Conservation (phyloP, 2,329 filamentous ascomycete species). For the Clarireedia sp. region DNA sequence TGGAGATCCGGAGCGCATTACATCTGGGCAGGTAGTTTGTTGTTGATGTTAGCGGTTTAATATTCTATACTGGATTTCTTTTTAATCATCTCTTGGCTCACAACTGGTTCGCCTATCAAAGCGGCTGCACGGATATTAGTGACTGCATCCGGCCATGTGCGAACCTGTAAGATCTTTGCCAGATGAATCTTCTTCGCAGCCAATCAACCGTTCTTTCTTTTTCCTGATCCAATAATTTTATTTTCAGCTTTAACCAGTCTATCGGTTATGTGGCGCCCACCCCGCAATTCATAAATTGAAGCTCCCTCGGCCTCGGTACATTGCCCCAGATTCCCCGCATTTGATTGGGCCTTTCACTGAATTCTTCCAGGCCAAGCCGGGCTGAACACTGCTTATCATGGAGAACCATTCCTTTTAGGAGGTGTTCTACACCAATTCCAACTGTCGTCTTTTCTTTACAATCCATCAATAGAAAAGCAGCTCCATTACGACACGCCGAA, state of each 20-base stretch:
- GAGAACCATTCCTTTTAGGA: too few species aligned
- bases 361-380: background rate
- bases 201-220: too few species aligned
- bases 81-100: background rate
- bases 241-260: background rate
- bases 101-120: too few species aligned
- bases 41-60: slow-evolving; percentile 29
- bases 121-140: too few species aligned
- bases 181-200: too few species aligned
- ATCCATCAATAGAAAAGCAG: background rate
- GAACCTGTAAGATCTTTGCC: too few species aligned
- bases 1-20: slow-evolving; percentile 31
- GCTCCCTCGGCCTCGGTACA: too few species aligned
- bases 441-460: background rate
- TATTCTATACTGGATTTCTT: background rate
- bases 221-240: too few species aligned
- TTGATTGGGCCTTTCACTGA: background rate
- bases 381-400: background rate
- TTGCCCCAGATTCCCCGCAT: background rate
- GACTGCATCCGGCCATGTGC: too few species aligned
- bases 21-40: slow-evolving; percentile 29
- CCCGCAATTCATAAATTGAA: background rate
- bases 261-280: background rate
- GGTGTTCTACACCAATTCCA: background rate
- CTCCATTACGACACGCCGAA: background rate